A percentile compares a stretch with the other conserved stretches of the same genome.
Conservation (phyloP, 2,329 filamentous ascomycete genomes). For the Bertia moriformis region DNA sequence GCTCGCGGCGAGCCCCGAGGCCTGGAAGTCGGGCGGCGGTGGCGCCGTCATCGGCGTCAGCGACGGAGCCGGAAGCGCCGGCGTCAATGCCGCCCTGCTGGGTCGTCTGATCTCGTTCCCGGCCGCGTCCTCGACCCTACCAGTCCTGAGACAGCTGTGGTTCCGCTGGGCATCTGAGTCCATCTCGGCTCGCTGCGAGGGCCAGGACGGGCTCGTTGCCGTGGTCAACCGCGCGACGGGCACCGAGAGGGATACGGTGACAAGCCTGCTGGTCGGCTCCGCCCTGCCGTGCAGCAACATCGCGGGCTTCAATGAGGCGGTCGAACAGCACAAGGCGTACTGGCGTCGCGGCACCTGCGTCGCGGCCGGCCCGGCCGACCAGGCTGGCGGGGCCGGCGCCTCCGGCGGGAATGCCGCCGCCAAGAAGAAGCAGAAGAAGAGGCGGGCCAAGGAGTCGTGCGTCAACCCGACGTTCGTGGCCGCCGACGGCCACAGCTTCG, state of each 20-base stretch:
- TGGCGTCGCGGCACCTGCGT: too few species aligned
- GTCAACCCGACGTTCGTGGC: conserved; percentile 30
- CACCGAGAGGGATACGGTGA: too few species aligned
- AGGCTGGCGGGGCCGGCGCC: conserved; percentile 21
- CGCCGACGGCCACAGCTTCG: conserved; percentile 11
- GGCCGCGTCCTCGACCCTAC: conserved; percentile 5
- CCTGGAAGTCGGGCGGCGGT: conserved; percentile 30
- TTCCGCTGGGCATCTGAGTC: too few species aligned
- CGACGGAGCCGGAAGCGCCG: conserved; percentile 26
- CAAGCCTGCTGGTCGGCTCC: too few species aligned
- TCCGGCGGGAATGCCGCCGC: conserved; percentile 6
- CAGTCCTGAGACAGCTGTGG: too few species aligned
- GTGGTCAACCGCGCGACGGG: too few species aligned
- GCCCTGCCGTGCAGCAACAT: too few species aligned
- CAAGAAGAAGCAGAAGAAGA: conserved; percentile 3
- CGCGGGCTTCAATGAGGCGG: too few species aligned
- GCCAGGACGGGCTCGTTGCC: too few species aligned
- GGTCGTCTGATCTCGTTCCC: conserved; percentile 11
- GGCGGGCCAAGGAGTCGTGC: conserved; percentile 4
- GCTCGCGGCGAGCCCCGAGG: conserved; percentile 18
- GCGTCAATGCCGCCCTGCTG: conserved; percentile 23
- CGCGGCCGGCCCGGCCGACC: conserved; percentile 8
- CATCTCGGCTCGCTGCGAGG: too few species aligned
- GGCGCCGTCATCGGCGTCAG: conserved; percentile 29
- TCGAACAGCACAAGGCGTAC: too few species aligned